Conservation (phyloP, 768 basidiomycete species). For the Cystobasidium onofrii region DNA sequence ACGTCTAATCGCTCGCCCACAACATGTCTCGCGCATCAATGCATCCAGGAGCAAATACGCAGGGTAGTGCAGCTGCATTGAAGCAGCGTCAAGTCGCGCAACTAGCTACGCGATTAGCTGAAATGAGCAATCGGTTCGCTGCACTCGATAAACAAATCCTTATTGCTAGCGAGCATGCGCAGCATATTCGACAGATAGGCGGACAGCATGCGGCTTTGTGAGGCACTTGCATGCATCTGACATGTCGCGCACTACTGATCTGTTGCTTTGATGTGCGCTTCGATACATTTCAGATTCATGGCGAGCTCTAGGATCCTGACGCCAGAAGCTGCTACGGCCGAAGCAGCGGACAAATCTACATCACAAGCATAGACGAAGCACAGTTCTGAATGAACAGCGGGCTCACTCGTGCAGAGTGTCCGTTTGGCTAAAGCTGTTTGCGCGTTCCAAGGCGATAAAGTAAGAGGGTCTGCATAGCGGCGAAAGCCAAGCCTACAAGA, state of each 20-base stretch:
- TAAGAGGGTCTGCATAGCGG: too few relatives aligned
- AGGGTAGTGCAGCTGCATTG: neutral
- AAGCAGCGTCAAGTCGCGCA: slow-evolving; percentile 22
- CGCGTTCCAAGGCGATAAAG: too few relatives aligned
- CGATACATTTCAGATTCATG: neutral
- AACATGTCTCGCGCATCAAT: neutral
- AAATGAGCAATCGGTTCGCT: slow-evolving; percentile 2
- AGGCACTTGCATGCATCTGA: neutral
- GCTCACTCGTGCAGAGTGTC: too few relatives aligned
- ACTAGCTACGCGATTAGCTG: slow-evolving; percentile 6
- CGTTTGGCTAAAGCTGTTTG: too few relatives aligned
- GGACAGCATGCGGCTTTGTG: slow-evolving; percentile 20
- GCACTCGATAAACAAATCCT: slow-evolving; percentile 17
- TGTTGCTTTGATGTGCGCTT: neutral
- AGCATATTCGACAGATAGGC: slow-evolving; percentile 5
- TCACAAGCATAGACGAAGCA: neutral
- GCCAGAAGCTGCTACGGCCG: neutral
- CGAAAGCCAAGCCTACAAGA: too few relatives aligned
- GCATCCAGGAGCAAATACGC: neutral
- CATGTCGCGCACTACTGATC: neutral
- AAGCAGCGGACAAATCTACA: neutral
- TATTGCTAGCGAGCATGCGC: neutral
- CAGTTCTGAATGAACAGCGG: too few relatives aligned
- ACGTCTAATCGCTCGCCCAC: neutral
- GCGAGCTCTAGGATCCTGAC: slow-evolving; percentile 4